Evolutionary conservation across 2,329 filamentous ascomycete genomes (phyloP), one percentile per base, ranked within the genome.

Genomic region (Pyricularia grisea): DNA sequence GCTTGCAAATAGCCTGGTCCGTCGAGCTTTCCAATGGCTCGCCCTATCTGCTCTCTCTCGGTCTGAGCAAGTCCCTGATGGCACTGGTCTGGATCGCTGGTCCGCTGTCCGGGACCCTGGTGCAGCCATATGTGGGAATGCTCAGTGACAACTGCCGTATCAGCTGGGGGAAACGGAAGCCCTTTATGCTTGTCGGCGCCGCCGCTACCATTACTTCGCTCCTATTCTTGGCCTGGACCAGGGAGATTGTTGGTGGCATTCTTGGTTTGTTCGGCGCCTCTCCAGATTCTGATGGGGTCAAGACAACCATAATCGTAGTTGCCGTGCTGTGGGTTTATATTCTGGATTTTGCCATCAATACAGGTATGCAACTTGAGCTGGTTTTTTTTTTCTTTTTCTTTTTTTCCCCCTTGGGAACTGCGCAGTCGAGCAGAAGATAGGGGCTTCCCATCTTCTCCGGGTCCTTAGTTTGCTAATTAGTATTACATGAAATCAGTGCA

Each of bases 11-110:
- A 73, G 93, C 94, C 31, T 98, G 94, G 94, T 94, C 94, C 1
- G 93, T 97, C 61, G 94, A 98, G 79, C 84, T 97, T 61, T 97
- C 93, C 68, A 94, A 97, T 81, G 94, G 94, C 74, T 97, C 94
- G 68, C 92, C 92, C 6, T 95, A 91, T 75, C 81, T 95, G 60
- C 81, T 94, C 60, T 93, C 92, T 0, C 85, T 95, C 33, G 92
- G 92, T 12, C 84, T 95, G 78, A 93, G 89, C 84, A 94, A 94
- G 81, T 90, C 91, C 55, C 80, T 94, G 63, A 90, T 94, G 83
- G 91, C 92, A 23, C 83, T 94, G 72, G 92, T 94, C 50, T 95
- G 92, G 92, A 92, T 94, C 72, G 91, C 91, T 14, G 92, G 92
- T 0, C 92, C 92, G 23, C 80, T 95, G 70, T 92, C 91, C 0